Percentiles rank a stretch among this genome's conserved stretches.
Conservation (phyloP, 345 rosid genomes). For the Melaleuca quinquenervia region DNA sequence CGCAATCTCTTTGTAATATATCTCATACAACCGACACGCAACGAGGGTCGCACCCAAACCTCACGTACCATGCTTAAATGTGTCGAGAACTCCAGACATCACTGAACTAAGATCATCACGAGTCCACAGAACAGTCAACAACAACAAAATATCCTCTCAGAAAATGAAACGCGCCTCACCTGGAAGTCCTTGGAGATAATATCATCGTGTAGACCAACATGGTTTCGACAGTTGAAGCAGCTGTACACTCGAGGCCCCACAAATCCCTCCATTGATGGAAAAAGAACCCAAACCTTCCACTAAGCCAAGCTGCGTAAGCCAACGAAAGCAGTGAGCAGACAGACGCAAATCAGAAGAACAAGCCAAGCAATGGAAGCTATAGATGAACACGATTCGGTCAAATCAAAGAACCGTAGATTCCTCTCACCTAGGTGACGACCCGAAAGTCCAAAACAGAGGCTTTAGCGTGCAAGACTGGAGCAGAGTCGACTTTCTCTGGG, state of each 20-base stretch:
- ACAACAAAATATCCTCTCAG: background rate
- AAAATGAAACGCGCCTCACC: constrained; percentile 34
- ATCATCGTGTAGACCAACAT: constrained; percentile 76
- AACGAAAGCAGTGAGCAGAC: background rate
- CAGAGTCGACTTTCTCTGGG: background rate
- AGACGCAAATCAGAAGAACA: background rate
- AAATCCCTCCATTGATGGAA: constrained; percentile 40
- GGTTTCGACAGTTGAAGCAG: constrained; percentile 75
- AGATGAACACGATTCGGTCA: background rate
- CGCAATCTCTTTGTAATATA: background rate
- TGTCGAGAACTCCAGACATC: background rate
- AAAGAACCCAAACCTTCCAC: background rate
- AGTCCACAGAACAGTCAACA: background rate
- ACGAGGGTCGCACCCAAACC: background rate
- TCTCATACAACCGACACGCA: background rate
- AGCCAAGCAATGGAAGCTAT: background rate
- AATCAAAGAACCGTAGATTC: background rate
- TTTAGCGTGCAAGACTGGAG: background rate
- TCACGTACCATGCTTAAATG: background rate
- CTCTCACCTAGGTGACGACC: background rate
- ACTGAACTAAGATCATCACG: background rate
- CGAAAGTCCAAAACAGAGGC: background rate
- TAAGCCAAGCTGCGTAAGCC: background rate
- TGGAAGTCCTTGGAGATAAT: constrained; percentile 85
- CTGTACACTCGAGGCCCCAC: constrained; percentile 69